phyloP scores from a whole-genome alignment of 306 rosid species.

The Vigna trinervia region DNA sequence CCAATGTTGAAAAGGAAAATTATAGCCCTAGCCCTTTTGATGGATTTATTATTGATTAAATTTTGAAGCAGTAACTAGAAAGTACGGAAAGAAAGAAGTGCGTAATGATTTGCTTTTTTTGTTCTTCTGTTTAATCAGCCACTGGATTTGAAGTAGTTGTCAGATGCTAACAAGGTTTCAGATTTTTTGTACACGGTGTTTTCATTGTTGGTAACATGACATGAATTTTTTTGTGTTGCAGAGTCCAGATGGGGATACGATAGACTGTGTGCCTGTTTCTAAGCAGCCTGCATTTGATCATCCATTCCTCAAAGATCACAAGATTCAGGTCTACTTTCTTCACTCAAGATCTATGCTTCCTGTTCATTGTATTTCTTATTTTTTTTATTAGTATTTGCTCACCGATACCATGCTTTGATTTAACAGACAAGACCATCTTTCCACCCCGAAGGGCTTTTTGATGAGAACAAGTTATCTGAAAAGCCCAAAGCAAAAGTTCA shows the following conservation, averaged over 20 bases:
- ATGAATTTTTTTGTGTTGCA: constrained; percentile 51
- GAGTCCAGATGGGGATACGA: constrained; percentile 97
- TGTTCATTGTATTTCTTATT: neutral
- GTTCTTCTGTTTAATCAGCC: constrained; percentile 7
- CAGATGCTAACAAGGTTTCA: neutral
- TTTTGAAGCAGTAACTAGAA: constrained; percentile 39
- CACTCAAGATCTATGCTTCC: constrained; percentile 27
- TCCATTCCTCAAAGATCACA: constrained; percentile 95
- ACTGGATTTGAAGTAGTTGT: constrained; percentile 13
- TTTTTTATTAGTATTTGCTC: constrained; percentile 4
- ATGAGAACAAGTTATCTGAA: constrained; percentile 68
- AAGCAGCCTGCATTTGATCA: constrained; percentile 97
- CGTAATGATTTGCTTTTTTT: constrained; percentile 40
- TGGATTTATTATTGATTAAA: constrained; percentile 21
- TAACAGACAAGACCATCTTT: constrained; percentile 76
- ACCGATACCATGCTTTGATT: constrained; percentile 33
- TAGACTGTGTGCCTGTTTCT: constrained; percentile 86
- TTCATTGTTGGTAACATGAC: constrained; percentile 16
- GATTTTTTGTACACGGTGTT: constrained; percentile 7
- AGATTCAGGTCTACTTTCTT: constrained; percentile 73
- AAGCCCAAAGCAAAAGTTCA: constrained; percentile 53
- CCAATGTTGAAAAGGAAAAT: neutral
- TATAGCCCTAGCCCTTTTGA: constrained; percentile 40
- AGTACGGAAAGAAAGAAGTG: constrained; percentile 28
- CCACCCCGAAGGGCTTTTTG: constrained; percentile 90